Evolutionary conservation across 2,329 filamentous ascomycete genomes (phyloP).

Genomic region (Orbilia quercus): DNA sequence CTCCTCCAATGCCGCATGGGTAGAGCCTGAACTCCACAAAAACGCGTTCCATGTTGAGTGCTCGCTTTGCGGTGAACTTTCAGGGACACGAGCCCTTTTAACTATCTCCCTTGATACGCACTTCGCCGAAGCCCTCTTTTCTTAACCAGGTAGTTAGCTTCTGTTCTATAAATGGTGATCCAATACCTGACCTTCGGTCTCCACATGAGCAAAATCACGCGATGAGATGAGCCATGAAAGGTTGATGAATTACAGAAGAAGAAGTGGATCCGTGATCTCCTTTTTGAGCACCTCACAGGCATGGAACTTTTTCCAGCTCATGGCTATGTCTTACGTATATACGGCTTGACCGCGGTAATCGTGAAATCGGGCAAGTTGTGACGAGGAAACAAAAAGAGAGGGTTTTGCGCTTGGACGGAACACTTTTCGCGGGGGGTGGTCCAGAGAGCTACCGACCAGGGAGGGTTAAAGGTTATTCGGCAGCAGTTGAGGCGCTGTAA

Average conservation of each 20-base stretch:
- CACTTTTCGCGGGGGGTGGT: too few relatives aligned
- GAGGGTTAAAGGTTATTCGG: too few relatives aligned
- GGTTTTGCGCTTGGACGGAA: too few relatives aligned
- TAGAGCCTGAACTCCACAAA: slow-evolving; percentile 29
- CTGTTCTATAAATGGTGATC: slow-evolving; percentile 6
- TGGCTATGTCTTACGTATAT: slow-evolving; percentile 29
- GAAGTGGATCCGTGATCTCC: slow-evolving; percentile 27
- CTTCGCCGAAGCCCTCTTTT: slow-evolving; percentile 21
- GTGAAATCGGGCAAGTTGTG: slow-evolving; percentile 9
- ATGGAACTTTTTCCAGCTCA: slow-evolving; percentile 23
- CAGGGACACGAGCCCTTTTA: slow-evolving; percentile 23
- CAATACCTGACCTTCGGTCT: slow-evolving; percentile 7
- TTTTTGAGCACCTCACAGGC: slow-evolving; percentile 18
- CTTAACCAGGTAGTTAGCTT: slow-evolving; percentile 6
- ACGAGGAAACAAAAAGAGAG: background rate
- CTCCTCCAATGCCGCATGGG: slow-evolving; percentile 36
- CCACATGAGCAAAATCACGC: slow-evolving; percentile 44
- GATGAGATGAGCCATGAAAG: slow-evolving; percentile 43
- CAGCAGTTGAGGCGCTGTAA: slow-evolving; percentile 40
- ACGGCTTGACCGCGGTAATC: slow-evolving; percentile 20
- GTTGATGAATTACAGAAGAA: background rate
- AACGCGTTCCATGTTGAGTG: slow-evolving; percentile 31
- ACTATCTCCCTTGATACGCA: slow-evolving; percentile 24
- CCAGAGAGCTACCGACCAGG: too few relatives aligned
- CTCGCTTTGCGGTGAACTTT: slow-evolving; percentile 10